Evolutionary conservation across 345 rosid genomes (phyloP), one percentile per base, ranked within the genome.

Genomic region (Eucalyptus curtisii): DNA sequence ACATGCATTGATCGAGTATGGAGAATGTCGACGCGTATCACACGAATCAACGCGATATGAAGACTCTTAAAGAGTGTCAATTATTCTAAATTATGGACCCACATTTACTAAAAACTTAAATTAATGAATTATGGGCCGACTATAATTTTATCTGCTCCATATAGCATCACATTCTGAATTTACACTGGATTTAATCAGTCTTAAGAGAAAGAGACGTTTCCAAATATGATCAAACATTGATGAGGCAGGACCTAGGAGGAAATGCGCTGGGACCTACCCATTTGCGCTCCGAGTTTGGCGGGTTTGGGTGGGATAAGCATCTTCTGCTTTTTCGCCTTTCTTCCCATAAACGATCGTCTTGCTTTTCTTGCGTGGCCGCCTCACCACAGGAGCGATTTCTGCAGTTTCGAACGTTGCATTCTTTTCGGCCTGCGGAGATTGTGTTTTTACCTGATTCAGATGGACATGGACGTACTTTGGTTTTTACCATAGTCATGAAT

Each of bases 1-100:
- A 50, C 8, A 50, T 3, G 0, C 6, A 19, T 50, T 50, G 3
- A 50, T 0, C 8, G 20, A 50, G 3, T 50, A 3, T 50, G 53
- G 0, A 50, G 3, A 50, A 3, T 0, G 1, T 16, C 2, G 8
- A 50, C n/a, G n/a, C n/a, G n/a, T n/a, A n/a, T n/a, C n/a, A n/a
- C n/a, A n/a, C n/a, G n/a, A n/a, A n/a, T n/a, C n/a, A n/a, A n/a
- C n/a, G n/a, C 2, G 8, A 50, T 50, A 50, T 3, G 0, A 6
- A 50, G 0, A 1, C 0, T 16, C 1, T 50, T 16, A 7, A 8
- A 15, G 20, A 50, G 53, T 50, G 1, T 50, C 1, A 0, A 50
- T 50, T 2, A 0, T 16, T 16, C 7, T 0, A 8, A 19, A 4
- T 3, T 6, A 6, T 30, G 33, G 4, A 61, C 16, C 8, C 16